phyloP scores from a whole-genome alignment of 495 filamentous ascomycete species.

The Paragyromitra xinjiangensis region DNA sequence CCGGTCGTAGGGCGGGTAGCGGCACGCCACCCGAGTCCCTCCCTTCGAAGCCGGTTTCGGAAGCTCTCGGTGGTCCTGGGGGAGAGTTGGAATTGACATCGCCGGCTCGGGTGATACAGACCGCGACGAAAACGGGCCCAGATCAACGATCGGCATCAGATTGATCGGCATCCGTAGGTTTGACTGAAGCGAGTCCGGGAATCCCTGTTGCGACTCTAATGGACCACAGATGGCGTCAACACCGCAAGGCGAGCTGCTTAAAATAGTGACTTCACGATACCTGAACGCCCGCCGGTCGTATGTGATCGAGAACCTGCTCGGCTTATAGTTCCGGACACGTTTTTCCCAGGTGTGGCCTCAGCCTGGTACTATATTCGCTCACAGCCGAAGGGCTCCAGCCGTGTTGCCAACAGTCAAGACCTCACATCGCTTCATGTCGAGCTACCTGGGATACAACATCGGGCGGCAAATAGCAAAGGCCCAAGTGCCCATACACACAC shows the following conservation, averaged over 20 bases:
- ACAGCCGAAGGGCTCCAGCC: neutral
- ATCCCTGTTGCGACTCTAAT: slow-evolving; percentile 2
- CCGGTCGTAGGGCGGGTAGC: slow-evolving; percentile 30
- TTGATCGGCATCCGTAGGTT: slow-evolving; percentile 23
- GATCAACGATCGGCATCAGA: slow-evolving; percentile 22
- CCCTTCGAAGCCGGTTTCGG: slow-evolving; percentile 9
- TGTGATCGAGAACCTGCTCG: neutral
- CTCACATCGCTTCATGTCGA: neutral
- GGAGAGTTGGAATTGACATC: neutral
- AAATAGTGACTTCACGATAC: neutral
- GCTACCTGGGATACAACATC: neutral
- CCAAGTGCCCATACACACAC: neutral
- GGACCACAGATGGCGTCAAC: slow-evolving; percentile 29
- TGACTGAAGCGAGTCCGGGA: slow-evolving; percentile 6
- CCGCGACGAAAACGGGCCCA: neutral
- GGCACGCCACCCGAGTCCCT: slow-evolving; percentile 17
- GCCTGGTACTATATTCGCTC: neutral
- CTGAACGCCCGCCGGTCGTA: neutral
- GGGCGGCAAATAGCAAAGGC: slow-evolving; percentile 7
- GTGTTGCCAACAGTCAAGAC: neutral
- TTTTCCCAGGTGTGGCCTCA: neutral
- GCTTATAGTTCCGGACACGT: neutral
- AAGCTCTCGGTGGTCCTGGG: neutral
- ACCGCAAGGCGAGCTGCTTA: neutral
- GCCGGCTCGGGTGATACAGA: slow-evolving; percentile 23